These are phyloP conservation scores for Candida dajiaensis DNA, from an alignment of 805 yeast species.

Conservation along the genomic window DNA sequence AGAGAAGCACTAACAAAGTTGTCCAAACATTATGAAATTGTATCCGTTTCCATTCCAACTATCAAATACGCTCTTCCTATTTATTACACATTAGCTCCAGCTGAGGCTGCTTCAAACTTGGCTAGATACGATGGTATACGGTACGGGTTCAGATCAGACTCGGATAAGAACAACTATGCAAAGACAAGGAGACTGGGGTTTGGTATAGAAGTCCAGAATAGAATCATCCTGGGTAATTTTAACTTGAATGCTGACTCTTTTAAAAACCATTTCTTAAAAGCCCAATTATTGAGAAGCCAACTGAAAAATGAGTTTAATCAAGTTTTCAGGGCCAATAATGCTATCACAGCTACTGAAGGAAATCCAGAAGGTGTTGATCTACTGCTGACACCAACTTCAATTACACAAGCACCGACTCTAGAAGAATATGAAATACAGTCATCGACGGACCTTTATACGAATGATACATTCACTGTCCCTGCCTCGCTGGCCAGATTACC, in stretches of 20 bases:
- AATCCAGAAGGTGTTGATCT: constrained; percentile 52
- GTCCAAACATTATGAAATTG: constrained; percentile 38
- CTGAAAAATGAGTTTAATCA: constrained; percentile 61
- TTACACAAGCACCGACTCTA: constrained; percentile 48
- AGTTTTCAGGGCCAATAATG: constrained; percentile 50
- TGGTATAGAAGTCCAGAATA: constrained; percentile 77
- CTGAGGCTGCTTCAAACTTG: constrained; percentile 91
- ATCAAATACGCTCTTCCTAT: constrained; percentile 64
- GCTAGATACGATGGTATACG: constrained; percentile 88
- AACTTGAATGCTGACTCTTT: constrained; percentile 70
- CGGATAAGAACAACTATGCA: constrained; percentile 38
- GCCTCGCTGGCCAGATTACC: constrained; percentile 92
- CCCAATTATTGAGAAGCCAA: constrained; percentile 57
- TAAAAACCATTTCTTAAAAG: constrained; percentile 68
- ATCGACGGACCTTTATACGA: constrained; percentile 59
- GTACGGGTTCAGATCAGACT: constrained; percentile 55
- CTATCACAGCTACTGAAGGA: constrained; percentile 22
- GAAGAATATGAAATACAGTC: constrained; percentile 38
- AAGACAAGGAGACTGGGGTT: constrained; percentile 61
- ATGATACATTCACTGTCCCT: constrained; percentile 86
- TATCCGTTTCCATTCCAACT: constrained; percentile 65
- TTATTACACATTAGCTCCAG: constrained; percentile 83
- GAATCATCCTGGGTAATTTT: constrained; percentile 83
- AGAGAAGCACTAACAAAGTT: constrained; percentile 37
- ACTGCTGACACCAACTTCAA: constrained; percentile 68